Base-by-base conservation (phyloP, 345 rosid species). In the Viola odorata region DNA sequence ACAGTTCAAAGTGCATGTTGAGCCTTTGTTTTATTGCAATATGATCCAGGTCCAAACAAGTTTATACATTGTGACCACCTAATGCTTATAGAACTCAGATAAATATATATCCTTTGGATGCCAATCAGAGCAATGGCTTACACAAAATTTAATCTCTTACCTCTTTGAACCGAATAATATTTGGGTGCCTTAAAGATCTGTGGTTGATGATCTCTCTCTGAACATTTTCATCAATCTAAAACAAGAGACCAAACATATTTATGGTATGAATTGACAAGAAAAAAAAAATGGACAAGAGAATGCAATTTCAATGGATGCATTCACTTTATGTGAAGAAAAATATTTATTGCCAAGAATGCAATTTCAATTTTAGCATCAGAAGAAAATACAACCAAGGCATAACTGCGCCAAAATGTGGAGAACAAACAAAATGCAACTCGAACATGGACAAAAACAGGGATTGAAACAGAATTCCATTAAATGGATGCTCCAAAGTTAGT, bases 181-280 rank as follows among this genome's bases (percentile, higher is more conserved):
- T 92, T 9, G 98, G 98, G 70, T 92, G 97, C 75, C 88, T 80
- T 55, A 92, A 73, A 11, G 96, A 84, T 69, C 91, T 81, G 73
- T 89, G 97, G 58, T 87, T 92, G 62, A 87, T 92, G 68, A 92
- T 92, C 76, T 92, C 97, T 72, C 99, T 83, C 78, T 78, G 91
- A 13, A 92, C 99, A 81, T 92, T 83, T 77, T 84, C 99, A 75
- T 92, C 99, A 73, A 92, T 92, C 99, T 89, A 85, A 62, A 55
- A 55, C 16, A 12, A 61, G 12, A 55, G 41, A 54, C 49, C 41
- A 62, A 67, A 38, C 14, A 41, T 13, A 59, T 53, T 47, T 47
- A 11, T 11, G 13, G 3, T 47, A n/a, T 3, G 45, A 42, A 42
- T 6, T 3, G 7, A 42, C 11, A 42, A 42, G 45, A 6, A 42